Percentiles rank a stretch among this genome's conserved stretches.
phyloP scores from a whole-genome alignment of 352 stramenopile species.

The Globisporangium mamillatum region DNA sequence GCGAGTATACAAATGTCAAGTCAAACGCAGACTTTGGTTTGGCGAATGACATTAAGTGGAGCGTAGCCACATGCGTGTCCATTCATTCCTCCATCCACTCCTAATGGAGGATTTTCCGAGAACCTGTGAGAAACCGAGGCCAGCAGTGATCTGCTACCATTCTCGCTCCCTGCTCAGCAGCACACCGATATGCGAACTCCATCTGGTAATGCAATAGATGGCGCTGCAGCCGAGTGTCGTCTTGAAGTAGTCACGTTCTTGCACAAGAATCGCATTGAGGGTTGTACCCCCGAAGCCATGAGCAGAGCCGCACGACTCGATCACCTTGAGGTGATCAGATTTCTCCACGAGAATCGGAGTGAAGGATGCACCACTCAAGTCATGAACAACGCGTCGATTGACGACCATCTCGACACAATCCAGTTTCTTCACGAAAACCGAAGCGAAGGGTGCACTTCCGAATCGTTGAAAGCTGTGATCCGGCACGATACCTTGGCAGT shows the following conservation, averaged over 20 bases:
- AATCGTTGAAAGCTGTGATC: not conserved
- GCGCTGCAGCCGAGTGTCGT: not conserved
- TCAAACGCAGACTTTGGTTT: too few relatives aligned
- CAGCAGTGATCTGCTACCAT: too few relatives aligned
- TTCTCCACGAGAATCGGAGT: conserved; percentile 10
- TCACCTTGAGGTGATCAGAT: not conserved
- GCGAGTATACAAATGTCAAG: too few relatives aligned
- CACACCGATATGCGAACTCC: too few relatives aligned
- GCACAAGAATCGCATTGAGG: conserved; percentile 4
- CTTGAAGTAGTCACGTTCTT: conserved; percentile 12
- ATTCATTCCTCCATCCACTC: too few relatives aligned
- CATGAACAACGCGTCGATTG: too few relatives aligned
- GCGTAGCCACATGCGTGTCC: too few relatives aligned
- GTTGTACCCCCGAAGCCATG: not conserved
- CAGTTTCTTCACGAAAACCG: not conserved
- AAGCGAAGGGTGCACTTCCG: not conserved
- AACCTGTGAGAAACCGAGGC: too few relatives aligned
- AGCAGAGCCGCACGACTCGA: too few relatives aligned
- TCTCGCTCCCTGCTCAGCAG: too few relatives aligned
- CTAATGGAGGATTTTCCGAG: too few relatives aligned
- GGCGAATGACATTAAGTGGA: too few relatives aligned
- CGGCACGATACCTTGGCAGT: not conserved
- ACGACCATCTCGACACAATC: not conserved
- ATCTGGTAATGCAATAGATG: conserved; percentile 5
- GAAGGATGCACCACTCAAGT: not conserved